These are phyloP conservation scores for Didymella glomerata DNA, from an alignment of 2,329 filamentous ascomycete species.

Conservation along the genomic window DNA sequence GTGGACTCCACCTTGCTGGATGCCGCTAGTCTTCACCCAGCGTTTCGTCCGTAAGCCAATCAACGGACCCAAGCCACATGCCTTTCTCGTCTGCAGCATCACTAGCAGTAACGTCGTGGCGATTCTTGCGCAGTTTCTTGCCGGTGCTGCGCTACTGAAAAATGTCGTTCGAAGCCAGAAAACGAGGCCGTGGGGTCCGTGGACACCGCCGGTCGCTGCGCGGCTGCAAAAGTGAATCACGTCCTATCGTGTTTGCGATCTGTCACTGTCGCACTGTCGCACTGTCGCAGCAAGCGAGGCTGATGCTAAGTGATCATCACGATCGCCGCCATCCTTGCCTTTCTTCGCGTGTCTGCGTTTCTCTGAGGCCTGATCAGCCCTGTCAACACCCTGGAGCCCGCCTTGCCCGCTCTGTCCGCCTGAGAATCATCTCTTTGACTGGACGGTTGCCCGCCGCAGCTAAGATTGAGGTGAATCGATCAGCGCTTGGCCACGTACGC, in stretches of 20 bases:
- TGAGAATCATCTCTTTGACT: slow-evolving; percentile 33
- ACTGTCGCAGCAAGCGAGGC: slow-evolving; percentile 39
- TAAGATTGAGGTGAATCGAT: slow-evolving; percentile 31
- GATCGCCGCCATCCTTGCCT: slow-evolving; percentile 47
- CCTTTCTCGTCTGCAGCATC: slow-evolving; percentile 14
- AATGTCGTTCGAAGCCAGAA: slow-evolving; percentile 21
- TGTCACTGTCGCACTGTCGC: slow-evolving; percentile 8
- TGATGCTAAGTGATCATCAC: slow-evolving; percentile 30
- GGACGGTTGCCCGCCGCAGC: slow-evolving; percentile 24
- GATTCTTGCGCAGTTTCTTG: slow-evolving; percentile 25
- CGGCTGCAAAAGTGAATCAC: slow-evolving; percentile 3
- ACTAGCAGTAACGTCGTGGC: slow-evolving; percentile 39
- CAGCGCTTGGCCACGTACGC: slow-evolving; percentile 31
- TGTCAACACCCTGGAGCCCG: slow-evolving; percentile 33
- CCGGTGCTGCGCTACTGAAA: slow-evolving; percentile 18
- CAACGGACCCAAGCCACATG: slow-evolving; percentile 12
- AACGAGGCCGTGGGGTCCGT: not conserved
- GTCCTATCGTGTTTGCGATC: slow-evolving; percentile 15
- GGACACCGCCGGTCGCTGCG: slow-evolving; percentile 1
- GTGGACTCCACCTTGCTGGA: slow-evolving; percentile 17
- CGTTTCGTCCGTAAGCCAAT: slow-evolving; percentile 22
- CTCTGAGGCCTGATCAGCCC: slow-evolving; percentile 47
- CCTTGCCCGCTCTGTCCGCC: slow-evolving; percentile 9
- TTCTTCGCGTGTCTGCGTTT: slow-evolving; percentile 41
- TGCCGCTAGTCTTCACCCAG: slow-evolving; percentile 18